These are phyloP conservation scores for Colletotrichum sp. DNA, from an alignment of 2,329 filamentous ascomycete genomes.

Conservation along the genomic window DNA sequence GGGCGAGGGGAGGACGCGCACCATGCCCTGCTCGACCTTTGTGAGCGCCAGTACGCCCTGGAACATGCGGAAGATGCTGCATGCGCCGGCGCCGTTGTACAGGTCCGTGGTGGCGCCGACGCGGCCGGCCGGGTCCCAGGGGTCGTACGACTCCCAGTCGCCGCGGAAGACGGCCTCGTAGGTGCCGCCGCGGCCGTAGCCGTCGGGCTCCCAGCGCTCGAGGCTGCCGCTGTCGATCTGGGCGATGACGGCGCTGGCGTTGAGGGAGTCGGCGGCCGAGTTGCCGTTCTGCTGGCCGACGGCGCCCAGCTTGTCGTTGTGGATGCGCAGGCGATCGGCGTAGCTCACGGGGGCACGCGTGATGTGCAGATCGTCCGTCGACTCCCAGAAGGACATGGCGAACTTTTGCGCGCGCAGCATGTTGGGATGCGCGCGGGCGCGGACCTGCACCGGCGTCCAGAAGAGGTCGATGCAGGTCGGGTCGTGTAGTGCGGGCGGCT, in stretches of 20 bases:
- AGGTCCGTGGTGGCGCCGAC: conserved; percentile 70
- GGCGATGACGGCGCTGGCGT: conserved; percentile 51
- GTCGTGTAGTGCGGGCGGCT: conserved; percentile 62
- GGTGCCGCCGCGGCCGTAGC: conserved; percentile 62
- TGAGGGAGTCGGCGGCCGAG: conserved; percentile 50
- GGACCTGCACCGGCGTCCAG: conserved; percentile 47
- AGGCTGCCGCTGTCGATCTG: conserved; percentile 70
- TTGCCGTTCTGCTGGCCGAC: conserved; percentile 26
- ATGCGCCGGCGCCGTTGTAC: conserved; percentile 75
- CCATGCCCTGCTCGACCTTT: conserved; percentile 50
- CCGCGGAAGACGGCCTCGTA: conserved; percentile 73
- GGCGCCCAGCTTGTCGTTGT: conserved; percentile 30
- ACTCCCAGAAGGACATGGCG: conserved; percentile 58
- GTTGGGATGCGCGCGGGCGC: conserved; percentile 43
- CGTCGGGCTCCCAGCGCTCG: conserved; percentile 70
- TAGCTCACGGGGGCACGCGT: conserved; percentile 59
- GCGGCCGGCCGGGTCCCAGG: conserved; percentile 73
- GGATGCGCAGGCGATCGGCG: conserved; percentile 65
- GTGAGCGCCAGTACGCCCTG: conserved; percentile 79
- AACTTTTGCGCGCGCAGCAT: conserved; percentile 49
- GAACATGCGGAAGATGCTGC: conserved; percentile 78
- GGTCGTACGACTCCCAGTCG: conserved; percentile 76
- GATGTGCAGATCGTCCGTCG: conserved; percentile 51
- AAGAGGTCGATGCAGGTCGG: conserved; percentile 77
- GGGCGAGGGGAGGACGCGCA: conserved; percentile 51